These are phyloP conservation scores for Juglanconis oblonga DNA, from an alignment of 2,329 filamentous ascomycete species.

Conservation along the genomic window DNA sequence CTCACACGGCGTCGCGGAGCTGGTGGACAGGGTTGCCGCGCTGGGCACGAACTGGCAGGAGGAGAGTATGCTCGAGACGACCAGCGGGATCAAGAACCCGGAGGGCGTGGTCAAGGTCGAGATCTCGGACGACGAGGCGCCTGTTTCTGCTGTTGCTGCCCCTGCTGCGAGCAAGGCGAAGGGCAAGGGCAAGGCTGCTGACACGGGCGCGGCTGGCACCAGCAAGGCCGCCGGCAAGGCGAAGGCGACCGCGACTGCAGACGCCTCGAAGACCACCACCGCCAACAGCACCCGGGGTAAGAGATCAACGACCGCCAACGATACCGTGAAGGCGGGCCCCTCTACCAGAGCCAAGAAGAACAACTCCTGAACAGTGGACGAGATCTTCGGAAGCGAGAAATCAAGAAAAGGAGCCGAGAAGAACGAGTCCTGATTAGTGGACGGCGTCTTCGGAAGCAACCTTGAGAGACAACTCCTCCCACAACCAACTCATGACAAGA, in stretches of 20 bases:
- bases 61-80: conserved; percentile 29
- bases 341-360: conserved; percentile 8
- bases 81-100: conserved; percentile 25
- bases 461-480: background rate
- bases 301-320: conserved; percentile 6
- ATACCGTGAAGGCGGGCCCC: conserved; percentile 6
- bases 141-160: background rate
- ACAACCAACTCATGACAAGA: conserved; percentile 2
- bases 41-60: conserved; percentile 28
- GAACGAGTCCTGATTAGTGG: background rate
- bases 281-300: conserved; percentile 10
- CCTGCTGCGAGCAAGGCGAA: conserved; percentile 22
- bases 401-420: background rate
- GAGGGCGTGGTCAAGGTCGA: conserved; percentile 24
- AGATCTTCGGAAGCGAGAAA: background rate
- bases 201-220: background rate
- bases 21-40: conserved; percentile 18
- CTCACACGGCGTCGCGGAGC: conserved; percentile 8
- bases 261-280: background rate
- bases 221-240: background rate
- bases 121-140: conserved; percentile 16
- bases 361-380: background rate
- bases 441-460: background rate
- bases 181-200: conserved; percentile 25
- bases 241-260: conserved; percentile 3